A percentile compares a stretch with the other conserved stretches of the same genome.
These are phyloP conservation scores for Lycium ferocissimum DNA, from an alignment of 257 asterid species.

Conservation along the genomic window DNA sequence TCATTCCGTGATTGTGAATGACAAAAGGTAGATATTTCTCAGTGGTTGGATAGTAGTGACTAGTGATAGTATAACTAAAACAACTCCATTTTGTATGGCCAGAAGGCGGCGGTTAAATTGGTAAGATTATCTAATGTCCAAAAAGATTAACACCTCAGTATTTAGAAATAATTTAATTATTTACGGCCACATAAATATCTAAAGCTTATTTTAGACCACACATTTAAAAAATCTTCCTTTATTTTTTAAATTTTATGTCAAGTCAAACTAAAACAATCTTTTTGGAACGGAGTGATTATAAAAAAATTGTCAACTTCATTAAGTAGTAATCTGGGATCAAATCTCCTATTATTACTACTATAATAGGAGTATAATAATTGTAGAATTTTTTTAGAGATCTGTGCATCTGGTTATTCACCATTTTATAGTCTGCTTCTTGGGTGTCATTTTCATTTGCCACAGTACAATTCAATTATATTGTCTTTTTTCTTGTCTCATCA, in stretches of 20 bases:
- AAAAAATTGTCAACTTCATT: conserved; percentile 4
- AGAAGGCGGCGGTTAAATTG: neutral
- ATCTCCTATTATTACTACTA: neutral
- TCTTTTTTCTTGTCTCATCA: neutral
- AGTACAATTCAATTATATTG: conserved; percentile 1
- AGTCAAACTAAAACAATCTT: too few relatives aligned
- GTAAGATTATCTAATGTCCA: too few relatives aligned
- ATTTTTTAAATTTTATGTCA: too few relatives aligned
- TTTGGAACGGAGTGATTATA: too few relatives aligned
- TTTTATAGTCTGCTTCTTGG: neutral
- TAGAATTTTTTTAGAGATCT: conserved; percentile 22
- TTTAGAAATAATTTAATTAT: too few relatives aligned
- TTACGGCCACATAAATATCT: too few relatives aligned
- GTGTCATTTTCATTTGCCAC: conserved; percentile 16
- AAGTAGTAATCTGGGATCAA: conserved; percentile 23
- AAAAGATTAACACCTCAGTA: too few relatives aligned
- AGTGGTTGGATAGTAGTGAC: too few relatives aligned
- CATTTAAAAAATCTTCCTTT: too few relatives aligned
- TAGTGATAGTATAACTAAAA: too few relatives aligned
- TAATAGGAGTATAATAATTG: neutral
- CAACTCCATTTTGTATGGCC: neutral
- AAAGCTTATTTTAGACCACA: too few relatives aligned
- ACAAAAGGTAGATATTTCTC: neutral
- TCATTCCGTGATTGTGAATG: neutral
- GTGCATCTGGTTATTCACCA: neutral